These are phyloP conservation scores for Yamadazyma mexicana DNA, from an alignment of 1,139 yeast genomes.

Conservation along the genomic window DNA sequence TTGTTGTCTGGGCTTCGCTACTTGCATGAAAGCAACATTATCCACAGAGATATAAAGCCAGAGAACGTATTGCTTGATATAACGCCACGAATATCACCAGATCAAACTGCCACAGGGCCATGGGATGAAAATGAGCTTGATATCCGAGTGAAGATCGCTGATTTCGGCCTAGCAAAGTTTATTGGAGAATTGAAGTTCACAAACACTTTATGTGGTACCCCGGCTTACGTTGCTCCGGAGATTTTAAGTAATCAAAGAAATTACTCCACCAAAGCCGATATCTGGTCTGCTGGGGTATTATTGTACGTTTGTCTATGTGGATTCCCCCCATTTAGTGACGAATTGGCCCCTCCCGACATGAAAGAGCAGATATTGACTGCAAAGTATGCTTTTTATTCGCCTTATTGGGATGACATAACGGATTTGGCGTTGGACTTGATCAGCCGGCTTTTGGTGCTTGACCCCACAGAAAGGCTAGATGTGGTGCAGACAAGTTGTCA, in stretches of 20 bases:
- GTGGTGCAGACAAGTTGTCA: slow-evolving; percentile 54
- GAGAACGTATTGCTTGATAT: slow-evolving; percentile 83
- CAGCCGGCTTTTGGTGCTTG: slow-evolving; percentile 57
- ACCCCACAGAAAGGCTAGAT: slow-evolving; percentile 53
- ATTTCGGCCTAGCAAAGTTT: slow-evolving; percentile 77
- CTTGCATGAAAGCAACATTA: slow-evolving; percentile 71
- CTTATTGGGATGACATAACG: slow-evolving; percentile 73
- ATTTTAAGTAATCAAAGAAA: slow-evolving; percentile 53
- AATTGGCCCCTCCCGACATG: slow-evolving; percentile 76
- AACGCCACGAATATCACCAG: slow-evolving; percentile 38
- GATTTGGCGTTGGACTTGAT: slow-evolving; percentile 68
- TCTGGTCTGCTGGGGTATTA: slow-evolving; percentile 81
- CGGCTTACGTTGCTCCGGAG: slow-evolving; percentile 84
- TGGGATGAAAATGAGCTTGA: slow-evolving; percentile 66
- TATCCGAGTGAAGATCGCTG: slow-evolving; percentile 73
- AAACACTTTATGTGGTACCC: slow-evolving; percentile 79
- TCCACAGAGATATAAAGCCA: slow-evolving; percentile 88
- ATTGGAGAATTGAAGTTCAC: slow-evolving; percentile 77
- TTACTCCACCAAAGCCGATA: slow-evolving; percentile 70
- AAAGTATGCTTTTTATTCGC: slow-evolving; percentile 71
- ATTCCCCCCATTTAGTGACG: slow-evolving; percentile 83
- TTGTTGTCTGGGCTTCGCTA: slow-evolving; percentile 61
- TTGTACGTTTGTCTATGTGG: slow-evolving; percentile 79
- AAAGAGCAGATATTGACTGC: slow-evolving; percentile 70
- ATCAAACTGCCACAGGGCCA: slow-evolving; percentile 66